Base-by-base conservation (phyloP, 768 basidiomycete species). In the Tylopilus plumbeoviolaceoides region DNA sequence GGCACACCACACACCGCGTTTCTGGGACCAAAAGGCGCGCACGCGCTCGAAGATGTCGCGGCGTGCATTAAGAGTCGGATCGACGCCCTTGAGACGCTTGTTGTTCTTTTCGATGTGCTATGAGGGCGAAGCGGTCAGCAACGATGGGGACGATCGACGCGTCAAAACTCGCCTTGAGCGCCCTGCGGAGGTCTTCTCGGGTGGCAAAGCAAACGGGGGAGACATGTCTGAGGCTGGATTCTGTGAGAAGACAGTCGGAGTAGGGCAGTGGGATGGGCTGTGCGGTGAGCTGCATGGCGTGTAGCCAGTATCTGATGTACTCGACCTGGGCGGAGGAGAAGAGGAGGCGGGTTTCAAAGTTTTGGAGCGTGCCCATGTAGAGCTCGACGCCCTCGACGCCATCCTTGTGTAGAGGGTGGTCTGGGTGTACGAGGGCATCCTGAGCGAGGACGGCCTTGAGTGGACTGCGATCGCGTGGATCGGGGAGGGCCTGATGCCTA, bases 241-340 rank as follows among this genome's bases (percentile, higher is more conserved):
- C 72, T 1, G 79, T 82, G 57, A 92, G 72, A 40, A 94, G 80
- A 59, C 84, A 90, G 53, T 90, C 83, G 5, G 85, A 86, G 60
- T 87, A 84, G 1, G 91, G 91, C 23, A 94, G 70, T 17, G 89
- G 84, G 39, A 92, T 78, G 41, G 77, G 74, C 17, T 75, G 66
- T 51, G 79, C 73, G 0, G 88, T 89, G 58, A 91, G 73, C 52
- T 77, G 72, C 78, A 85, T 84, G 1, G 84, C 81, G 63, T 89
- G 81, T 47, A 93, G 76, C 85, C 87, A 94, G 67, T 92, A 91
- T 47, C 89, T 77, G 18, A 88, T 68, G 68, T 91, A 94, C 66
- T 94, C 90, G 57, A 92, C 79, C 70, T 94, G 91, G 7, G 82
- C 83, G 15, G 86, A 89, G 23, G 91, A 87, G 64, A 89, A 90